phyloP scores from a whole-genome alignment of 345 rosid species.

The Citrus trifoliata region DNA sequence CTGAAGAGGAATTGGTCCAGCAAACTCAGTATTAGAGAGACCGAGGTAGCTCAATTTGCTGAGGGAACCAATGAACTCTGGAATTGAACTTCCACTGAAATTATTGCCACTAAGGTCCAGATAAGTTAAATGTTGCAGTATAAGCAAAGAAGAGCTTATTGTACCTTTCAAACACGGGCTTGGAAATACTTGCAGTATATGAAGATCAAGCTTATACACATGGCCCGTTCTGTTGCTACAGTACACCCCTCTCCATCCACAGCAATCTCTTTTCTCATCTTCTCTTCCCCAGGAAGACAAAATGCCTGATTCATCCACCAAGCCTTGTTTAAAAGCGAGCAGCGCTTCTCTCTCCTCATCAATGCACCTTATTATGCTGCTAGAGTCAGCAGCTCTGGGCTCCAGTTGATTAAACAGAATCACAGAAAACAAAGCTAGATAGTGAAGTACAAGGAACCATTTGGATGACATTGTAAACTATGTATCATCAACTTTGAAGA shows the following conservation, averaged over 20 bases:
- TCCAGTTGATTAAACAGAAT: not conserved
- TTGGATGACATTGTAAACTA: not conserved
- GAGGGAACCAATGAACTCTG: conserved; percentile 1
- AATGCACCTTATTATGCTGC: not conserved
- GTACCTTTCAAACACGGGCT: not conserved
- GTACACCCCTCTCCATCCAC: conserved; percentile 19
- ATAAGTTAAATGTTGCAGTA: not conserved
- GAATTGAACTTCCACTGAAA: not conserved
- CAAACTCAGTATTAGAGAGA: not conserved
- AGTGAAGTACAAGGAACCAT: not conserved
- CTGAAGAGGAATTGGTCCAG: not conserved
- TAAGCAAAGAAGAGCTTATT: not conserved
- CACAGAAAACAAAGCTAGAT: not conserved
- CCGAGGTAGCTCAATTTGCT: not conserved
- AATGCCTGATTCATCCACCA: not conserved
- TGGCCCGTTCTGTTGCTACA: conserved; percentile 16
- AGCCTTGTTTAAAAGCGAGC: not conserved
- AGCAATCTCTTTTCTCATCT: conserved; percentile 4
- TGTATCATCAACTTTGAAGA: not conserved
- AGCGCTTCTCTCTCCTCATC: not conserved
- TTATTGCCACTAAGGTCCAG: not conserved
- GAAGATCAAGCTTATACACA: conserved; percentile 16
- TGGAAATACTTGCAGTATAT: not conserved
- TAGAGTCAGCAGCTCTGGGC: not conserved
- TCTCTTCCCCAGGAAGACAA: not conserved